Percentiles rank a stretch among this genome's conserved stretches.
Conservation (phyloP, 805 yeast genomes). For the Grigorovia jiainica region DNA sequence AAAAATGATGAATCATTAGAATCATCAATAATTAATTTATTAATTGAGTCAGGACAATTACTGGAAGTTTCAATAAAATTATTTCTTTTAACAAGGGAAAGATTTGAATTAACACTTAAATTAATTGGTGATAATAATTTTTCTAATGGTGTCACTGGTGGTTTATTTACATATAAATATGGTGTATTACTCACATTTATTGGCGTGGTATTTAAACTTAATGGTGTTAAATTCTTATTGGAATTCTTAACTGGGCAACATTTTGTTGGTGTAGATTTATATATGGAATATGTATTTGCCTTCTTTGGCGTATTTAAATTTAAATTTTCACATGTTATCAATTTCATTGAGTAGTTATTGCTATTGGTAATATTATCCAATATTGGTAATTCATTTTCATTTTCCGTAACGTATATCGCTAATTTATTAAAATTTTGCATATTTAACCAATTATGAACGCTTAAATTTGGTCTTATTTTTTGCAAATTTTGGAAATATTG, state of each 20-base stretch:
- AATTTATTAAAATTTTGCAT: not conserved
- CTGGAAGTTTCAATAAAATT: too few species aligned
- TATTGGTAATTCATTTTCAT: not conserved
- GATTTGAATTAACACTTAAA: not conserved
- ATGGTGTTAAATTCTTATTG: not conserved
- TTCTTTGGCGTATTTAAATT: not conserved
- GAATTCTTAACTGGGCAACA: not conserved
- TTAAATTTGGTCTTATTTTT: not conserved
- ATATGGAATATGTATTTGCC: not conserved
- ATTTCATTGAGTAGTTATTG: not conserved
- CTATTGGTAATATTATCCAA: too few species aligned
- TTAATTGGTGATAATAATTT: slow-evolving; percentile 3
- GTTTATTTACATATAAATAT: not conserved
- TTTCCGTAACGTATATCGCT: not conserved
- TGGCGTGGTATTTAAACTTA: not conserved
- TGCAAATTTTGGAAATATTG: not conserved
- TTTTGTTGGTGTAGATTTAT: not conserved
- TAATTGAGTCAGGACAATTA: not conserved
- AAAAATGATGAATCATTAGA: not conserved
- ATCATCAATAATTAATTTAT: not conserved
- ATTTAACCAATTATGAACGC: not conserved
- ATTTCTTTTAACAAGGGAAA: not conserved
- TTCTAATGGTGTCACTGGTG: slow-evolving; percentile 2
- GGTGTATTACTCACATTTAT: not conserved
- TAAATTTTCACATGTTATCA: not conserved